Conservation (phyloP, 495 filamentous ascomycete species). For the Annulohypoxylon bovei region DNA sequence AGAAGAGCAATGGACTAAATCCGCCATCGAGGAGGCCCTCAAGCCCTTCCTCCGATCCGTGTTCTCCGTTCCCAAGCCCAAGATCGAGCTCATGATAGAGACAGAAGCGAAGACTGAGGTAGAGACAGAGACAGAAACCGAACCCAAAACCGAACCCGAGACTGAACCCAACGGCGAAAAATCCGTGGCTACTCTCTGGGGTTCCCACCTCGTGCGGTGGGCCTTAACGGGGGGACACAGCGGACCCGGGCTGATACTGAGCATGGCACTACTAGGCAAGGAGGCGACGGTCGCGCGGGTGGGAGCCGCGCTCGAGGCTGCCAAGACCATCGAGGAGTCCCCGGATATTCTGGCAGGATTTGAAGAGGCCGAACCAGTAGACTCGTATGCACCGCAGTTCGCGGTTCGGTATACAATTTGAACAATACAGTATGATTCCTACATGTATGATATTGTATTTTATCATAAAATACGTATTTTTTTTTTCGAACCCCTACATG, state of each 20-base stretch:
- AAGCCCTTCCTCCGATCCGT: slow-evolving; percentile 1
- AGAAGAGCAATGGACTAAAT: slow-evolving; percentile 16
- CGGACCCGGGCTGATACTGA: slow-evolving; percentile 67
- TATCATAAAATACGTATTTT: too few relatives aligned
- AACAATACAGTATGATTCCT: too few relatives aligned
- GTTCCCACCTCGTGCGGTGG: slow-evolving; percentile 72
- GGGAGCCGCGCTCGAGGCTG: slow-evolving; percentile 51
- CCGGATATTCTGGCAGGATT: too few relatives aligned
- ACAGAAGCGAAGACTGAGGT: slow-evolving; percentile 46
- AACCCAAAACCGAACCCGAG: neutral
- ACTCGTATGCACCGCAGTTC: too few relatives aligned
- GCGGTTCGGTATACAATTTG: too few relatives aligned
- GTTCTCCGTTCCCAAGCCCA: slow-evolving; percentile 10
- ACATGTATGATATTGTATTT: too few relatives aligned
- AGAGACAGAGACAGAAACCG: neutral
- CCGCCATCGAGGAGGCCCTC: neutral
- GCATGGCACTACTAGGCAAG: slow-evolving; percentile 71
- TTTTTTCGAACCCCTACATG: too few relatives aligned
- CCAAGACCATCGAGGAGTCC: too few relatives aligned
- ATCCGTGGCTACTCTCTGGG: slow-evolving; percentile 47
- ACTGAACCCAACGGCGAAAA: slow-evolving; percentile 15
- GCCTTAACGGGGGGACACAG: slow-evolving; percentile 65
- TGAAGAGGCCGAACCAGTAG: neutral
- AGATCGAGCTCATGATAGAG: slow-evolving; percentile 1
- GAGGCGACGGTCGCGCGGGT: slow-evolving; percentile 67